Evolutionary conservation across 2,329 filamentous ascomycete species (phyloP).

Genomic region (Paracoccidioides brasiliensis): DNA sequence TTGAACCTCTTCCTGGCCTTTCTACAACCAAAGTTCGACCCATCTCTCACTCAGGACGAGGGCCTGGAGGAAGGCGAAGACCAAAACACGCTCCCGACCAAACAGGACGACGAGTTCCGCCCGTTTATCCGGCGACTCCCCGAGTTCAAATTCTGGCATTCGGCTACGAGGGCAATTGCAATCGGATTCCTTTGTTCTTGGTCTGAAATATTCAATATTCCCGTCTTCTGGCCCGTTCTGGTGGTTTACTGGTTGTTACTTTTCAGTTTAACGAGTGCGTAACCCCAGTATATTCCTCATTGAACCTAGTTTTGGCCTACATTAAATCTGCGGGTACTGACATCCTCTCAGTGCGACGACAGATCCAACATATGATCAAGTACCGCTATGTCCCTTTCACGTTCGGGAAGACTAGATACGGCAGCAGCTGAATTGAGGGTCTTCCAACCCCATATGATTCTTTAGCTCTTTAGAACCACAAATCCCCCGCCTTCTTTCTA

Average conservation of each 20-base stretch:
- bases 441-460: background rate
- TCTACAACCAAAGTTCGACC: conserved; percentile 96
- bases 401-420: conserved; percentile 75
- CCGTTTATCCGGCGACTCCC: conserved; percentile 92
- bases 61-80: conserved; percentile 89
- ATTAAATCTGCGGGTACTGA: background rate
- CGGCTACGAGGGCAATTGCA: conserved; percentile 71
- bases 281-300: conserved; percentile 2
- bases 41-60: conserved; percentile 85
- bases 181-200: conserved; percentile 82
- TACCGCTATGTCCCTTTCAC: conserved; percentile 96
- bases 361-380: conserved; percentile 99
- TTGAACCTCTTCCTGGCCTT: conserved; percentile 98
- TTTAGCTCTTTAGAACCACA: background rate
- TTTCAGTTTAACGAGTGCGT: conserved; percentile 86
- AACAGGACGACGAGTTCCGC: conserved; percentile 93
- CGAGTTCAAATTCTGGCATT: conserved; percentile 99
- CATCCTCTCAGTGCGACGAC: conserved; percentile 65
- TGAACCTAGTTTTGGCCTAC: background rate
- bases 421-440: conserved; percentile 15
- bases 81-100: conserved; percentile 65
- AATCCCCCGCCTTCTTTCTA: background rate
- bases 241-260: conserved; percentile 98
- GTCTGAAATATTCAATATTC: conserved; percentile 90
- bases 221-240: conserved; percentile 97